These are phyloP conservation scores for Pyracantha coccinea DNA, from an alignment of 331 rosid genomes.

Conservation along the genomic window DNA sequence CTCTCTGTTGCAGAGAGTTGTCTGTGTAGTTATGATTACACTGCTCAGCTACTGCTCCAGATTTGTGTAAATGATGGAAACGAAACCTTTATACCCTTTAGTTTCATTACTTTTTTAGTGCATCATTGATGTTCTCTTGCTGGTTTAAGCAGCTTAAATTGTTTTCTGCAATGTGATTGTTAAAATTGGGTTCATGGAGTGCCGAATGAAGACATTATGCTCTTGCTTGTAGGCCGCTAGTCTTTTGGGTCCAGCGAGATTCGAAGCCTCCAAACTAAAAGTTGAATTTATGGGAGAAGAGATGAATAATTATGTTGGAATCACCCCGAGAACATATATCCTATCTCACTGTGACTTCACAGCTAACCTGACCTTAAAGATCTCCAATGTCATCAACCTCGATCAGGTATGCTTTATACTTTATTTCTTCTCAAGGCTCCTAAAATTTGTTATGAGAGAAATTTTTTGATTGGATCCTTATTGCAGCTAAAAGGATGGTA, in stretches of 20 bases:
- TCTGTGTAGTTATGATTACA: background rate
- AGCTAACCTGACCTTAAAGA: constrained; percentile 82
- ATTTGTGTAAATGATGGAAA: no score
- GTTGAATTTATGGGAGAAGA: constrained; percentile 56
- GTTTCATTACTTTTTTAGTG: no score
- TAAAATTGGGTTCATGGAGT: background rate
- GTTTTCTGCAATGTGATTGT: background rate
- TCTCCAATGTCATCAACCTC: constrained; percentile 86
- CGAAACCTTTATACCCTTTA: no score
- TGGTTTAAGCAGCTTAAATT: no score
- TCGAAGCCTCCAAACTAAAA: constrained; percentile 80
- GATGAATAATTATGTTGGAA: constrained; percentile 41
- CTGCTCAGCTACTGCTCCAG: background rate
- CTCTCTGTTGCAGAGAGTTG: background rate
- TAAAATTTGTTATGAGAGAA: background rate
- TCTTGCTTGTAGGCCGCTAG: constrained; percentile 55
- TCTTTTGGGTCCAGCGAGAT: constrained; percentile 76
- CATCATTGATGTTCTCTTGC: no score
- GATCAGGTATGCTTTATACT: constrained; percentile 56
- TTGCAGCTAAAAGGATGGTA: constrained; percentile 90
- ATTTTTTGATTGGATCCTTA: background rate
- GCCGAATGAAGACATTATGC: background rate
- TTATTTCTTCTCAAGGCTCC: background rate
- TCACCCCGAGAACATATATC: constrained; percentile 87
- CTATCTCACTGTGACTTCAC: constrained; percentile 94